Evolutionary conservation across 2,329 filamentous ascomycete species (phyloP), one percentile per base, ranked within the genome.

Genomic region (Aaosphaeria arxii): DNA sequence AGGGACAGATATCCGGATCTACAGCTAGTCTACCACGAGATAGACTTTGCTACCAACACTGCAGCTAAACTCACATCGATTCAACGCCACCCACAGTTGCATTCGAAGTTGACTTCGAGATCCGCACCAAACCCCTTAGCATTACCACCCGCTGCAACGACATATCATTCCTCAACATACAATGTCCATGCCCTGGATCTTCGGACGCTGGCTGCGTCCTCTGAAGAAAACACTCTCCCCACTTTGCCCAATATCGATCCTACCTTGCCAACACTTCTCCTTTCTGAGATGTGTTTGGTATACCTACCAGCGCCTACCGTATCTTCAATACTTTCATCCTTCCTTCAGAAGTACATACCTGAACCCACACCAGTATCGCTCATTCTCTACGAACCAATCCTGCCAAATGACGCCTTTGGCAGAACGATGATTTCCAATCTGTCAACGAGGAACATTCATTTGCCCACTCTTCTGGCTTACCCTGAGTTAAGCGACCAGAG

Each of bases 251-350:
- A 58, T 56, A 83, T 74, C 58, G 81, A 74, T 63, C 71, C 57
- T 60, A 82, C 64, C 28, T 59, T 89, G 0, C 90, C 94, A 0
- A 99, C 94, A 0, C 74, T 99, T 6, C 72, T 99, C 28, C 78
- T 99, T 5, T 97, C 92, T 0, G 94, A 99, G 71, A 97, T 94
- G 77, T 99, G 94, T 66, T 80, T 99, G 31, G 89, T 94, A 67
- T 99, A 99, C 63, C 80, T 99, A 1, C 78, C 85, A 6, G 79
- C 85, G 0, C 61, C 78, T 0, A 79, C 85, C 44, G 86, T 91
- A 0, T 76, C 78, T 35, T 71, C 74, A 1, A 83, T 92, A 4
- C 70, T 95, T 24, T 68, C 75, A 35, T 58, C 61, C 7, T 57
- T 74, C 24, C 55, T 66, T 9, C 59, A 60, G 31, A 56, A 59